These are phyloP conservation scores for Penstemon eatonii DNA, from an alignment of 257 asterid genomes.

Conservation along the genomic window DNA sequence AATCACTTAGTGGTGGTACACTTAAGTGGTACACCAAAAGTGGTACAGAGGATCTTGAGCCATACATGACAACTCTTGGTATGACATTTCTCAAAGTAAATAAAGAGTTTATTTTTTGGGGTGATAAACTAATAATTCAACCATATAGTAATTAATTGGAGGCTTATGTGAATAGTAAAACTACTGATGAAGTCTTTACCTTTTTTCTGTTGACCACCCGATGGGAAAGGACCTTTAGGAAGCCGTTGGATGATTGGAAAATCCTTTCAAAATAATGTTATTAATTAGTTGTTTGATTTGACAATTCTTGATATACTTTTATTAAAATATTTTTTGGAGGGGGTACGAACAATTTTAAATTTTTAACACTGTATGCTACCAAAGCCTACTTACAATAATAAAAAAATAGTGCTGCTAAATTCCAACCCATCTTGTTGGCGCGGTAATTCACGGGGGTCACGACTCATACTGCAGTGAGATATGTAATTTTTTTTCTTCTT, in stretches of 20 bases:
- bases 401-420: background rate
- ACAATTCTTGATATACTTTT: background rate
- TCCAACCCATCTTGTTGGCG: background rate
- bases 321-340: background rate
- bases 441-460: background rate
- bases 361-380: background rate
- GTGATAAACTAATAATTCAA: too few species aligned
- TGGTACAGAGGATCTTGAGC: too few species aligned
- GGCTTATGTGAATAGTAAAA: constrained; percentile 10
- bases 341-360: background rate
- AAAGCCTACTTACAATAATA: background rate
- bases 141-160: background rate
- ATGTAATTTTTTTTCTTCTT: too few species aligned
- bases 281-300: background rate
- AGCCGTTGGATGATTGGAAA: background rate
- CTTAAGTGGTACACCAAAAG: too few species aligned
- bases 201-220: background rate
- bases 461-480: too few species aligned
- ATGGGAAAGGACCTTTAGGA: too few species aligned
- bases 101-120: too few species aligned
- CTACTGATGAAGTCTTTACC: background rate
- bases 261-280: background rate
- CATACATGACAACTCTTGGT: too few species aligned
- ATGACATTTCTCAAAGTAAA: too few species aligned
- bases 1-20: too few species aligned